phyloP scores from a whole-genome alignment of 768 basidiomycete species.

The Boletus subcaerulescens region DNA sequence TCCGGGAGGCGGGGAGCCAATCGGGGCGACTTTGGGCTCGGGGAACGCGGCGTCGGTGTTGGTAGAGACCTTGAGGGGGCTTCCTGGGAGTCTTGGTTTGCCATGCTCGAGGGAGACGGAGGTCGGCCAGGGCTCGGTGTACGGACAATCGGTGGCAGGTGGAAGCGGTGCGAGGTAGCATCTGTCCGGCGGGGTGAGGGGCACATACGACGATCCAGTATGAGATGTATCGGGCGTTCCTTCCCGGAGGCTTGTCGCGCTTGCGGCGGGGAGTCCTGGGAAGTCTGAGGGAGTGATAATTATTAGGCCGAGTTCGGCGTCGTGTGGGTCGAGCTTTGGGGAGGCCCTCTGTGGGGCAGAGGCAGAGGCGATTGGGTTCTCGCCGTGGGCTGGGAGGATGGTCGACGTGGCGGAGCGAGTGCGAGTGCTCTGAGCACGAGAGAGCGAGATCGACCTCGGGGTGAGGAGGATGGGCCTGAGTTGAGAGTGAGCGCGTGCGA shows the following conservation, averaged over 20 bases:
- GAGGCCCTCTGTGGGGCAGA: conserved; percentile 13
- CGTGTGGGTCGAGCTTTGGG: conserved; percentile 15
- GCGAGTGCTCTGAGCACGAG: conserved; percentile 5
- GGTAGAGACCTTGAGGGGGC: conserved; percentile 23
- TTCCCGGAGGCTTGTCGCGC: neutral
- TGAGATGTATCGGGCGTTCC: conserved; percentile 9
- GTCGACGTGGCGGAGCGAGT: conserved; percentile 15
- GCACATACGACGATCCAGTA: conserved; percentile 4
- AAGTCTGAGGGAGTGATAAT: neutral
- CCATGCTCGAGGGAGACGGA: neutral
- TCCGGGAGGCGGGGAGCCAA: conserved; percentile 10
- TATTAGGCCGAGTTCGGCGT: conserved; percentile 16
- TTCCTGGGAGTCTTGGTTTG: conserved; percentile 12
- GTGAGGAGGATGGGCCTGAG: conserved; percentile 24
- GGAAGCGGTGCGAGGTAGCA: conserved; percentile 19
- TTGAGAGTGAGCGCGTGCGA: conserved; percentile 11
- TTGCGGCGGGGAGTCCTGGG: neutral
- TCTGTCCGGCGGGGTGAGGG: conserved; percentile 25
- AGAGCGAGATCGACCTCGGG: conserved; percentile 2
- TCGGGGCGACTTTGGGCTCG: conserved; percentile 1
- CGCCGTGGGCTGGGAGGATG: neutral
- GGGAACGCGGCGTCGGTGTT: neutral
- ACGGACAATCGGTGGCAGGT: conserved; percentile 20
- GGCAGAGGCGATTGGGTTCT: neutral
- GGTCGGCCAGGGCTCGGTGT: conserved; percentile 22